Evolutionary conservation across 495 filamentous ascomycete genomes (phyloP).

Genomic region (Penicillium lividum): DNA sequence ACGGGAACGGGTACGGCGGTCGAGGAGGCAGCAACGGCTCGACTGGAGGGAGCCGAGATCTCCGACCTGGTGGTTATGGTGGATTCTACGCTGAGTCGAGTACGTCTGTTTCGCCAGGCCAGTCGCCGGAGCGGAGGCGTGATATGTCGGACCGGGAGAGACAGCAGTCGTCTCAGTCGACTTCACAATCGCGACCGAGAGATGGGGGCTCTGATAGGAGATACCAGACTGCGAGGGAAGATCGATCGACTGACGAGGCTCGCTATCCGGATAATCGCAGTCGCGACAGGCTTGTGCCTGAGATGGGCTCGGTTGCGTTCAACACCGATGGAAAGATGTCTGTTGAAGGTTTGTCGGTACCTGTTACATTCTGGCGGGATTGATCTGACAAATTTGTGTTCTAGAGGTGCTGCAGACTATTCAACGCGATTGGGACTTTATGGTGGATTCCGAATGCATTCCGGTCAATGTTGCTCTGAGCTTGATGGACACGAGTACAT

Average conservation of each 20-base stretch:
- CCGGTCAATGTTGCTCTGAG: slow-evolving; percentile 91
- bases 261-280: slow-evolving; percentile 26
- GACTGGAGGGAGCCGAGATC: slow-evolving; percentile 31
- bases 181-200: slow-evolving; percentile 41
- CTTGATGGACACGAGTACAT: slow-evolving; percentile 88
- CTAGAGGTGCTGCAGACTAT: slow-evolving; percentile 69
- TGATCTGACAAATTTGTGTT: neutral
- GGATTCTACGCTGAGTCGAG: slow-evolving; percentile 42
- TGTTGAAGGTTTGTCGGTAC: slow-evolving; percentile 40
- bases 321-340: slow-evolving; percentile 34
- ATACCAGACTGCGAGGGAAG: slow-evolving; percentile 30
- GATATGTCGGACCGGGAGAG: slow-evolving; percentile 39
- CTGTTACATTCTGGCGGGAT: neutral
- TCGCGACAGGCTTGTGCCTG: slow-evolving; percentile 26
- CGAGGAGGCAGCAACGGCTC: slow-evolving; percentile 17
- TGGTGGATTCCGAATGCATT: slow-evolving; percentile 82
- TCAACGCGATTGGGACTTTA: slow-evolving; percentile 84
- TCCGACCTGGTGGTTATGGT: slow-evolving; percentile 48
- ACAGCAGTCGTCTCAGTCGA: slow-evolving; percentile 29
- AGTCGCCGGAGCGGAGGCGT: slow-evolving; percentile 40
- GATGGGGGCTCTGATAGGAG: slow-evolving; percentile 32
- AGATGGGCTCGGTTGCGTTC: slow-evolving; percentile 8
- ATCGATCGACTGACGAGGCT: slow-evolving; percentile 25
- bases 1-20: slow-evolving; percentile 40
- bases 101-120: slow-evolving; percentile 15